These are phyloP conservation scores for Cryptococcus jaspeensis DNA, from an alignment of 1,284 basidiomycete species.

Conservation along the genomic window DNA sequence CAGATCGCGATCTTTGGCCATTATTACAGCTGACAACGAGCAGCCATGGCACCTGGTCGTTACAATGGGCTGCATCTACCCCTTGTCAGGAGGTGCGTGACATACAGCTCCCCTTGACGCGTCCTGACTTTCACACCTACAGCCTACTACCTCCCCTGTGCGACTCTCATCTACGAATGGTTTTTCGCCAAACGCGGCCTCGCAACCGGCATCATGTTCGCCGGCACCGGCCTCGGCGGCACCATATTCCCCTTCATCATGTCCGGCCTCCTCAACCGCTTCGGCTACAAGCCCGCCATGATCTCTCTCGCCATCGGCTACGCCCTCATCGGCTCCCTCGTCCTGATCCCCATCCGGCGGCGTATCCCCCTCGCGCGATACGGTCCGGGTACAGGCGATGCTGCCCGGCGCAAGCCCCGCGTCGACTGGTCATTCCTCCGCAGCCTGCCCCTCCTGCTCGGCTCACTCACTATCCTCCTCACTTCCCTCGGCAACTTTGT, in stretches of 20 bases:
- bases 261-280: constrained; percentile 35
- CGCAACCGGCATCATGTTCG: constrained; percentile 47
- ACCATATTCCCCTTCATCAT: constrained; percentile 48
- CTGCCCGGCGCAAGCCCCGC: constrained; percentile 1
- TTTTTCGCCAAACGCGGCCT: constrained; percentile 45
- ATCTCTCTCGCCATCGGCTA: constrained; percentile 42
- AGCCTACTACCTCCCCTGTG: constrained; percentile 48
- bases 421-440: constrained; percentile 35
- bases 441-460: constrained; percentile 33
- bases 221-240: constrained; percentile 47
- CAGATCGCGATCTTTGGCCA: no score
- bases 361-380: constrained; percentile 40
- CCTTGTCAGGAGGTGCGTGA: constrained; percentile 37
- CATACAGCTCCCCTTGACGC: neutral
- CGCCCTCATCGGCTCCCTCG: constrained; percentile 27
- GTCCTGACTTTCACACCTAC: neutral
- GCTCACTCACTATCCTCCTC: constrained; percentile 37
- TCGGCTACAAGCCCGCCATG: constrained; percentile 50
- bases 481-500: constrained; percentile 49
- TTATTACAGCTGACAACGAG: neutral
- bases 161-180: constrained; percentile 49
- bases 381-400: constrained; percentile 1
- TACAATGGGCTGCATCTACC: constrained; percentile 45
- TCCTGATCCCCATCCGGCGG: constrained; percentile 42
- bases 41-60: constrained; percentile 48